These are phyloP conservation scores for Yarrowia sp. DNA, from an alignment of 805 yeast species.

Conservation along the genomic window DNA sequence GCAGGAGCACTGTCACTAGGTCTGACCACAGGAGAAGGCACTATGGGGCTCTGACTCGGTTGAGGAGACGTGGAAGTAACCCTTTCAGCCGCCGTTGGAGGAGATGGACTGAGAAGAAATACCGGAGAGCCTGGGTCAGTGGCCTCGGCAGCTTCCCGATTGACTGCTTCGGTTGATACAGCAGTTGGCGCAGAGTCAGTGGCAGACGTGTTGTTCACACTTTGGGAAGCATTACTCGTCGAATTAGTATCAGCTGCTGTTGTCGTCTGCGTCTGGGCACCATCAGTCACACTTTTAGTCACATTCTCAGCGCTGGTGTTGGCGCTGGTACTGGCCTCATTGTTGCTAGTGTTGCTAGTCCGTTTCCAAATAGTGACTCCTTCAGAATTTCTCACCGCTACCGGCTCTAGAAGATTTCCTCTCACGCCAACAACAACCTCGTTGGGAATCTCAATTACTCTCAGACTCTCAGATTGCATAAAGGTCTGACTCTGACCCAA, in stretches of 20 bases:
- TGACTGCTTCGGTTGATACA: background rate
- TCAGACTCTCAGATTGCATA: background rate
- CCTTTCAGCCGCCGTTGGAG: background rate
- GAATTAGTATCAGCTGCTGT: no score
- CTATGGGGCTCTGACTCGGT: background rate
- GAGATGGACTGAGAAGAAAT: background rate
- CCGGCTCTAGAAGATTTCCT: background rate
- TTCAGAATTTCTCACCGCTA: no score
- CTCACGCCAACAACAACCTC: background rate
- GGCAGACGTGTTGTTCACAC: no score
- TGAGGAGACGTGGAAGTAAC: background rate
- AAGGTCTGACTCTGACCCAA: background rate
- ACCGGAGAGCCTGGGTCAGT: background rate
- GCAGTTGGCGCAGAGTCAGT: no score
- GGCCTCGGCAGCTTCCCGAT: background rate
- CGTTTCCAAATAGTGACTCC: no score
- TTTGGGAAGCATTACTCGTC: no score
- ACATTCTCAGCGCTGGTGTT: no score
- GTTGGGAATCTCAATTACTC: background rate
- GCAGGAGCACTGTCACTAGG: background rate
- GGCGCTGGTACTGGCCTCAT: no score
- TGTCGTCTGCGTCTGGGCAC: no score
- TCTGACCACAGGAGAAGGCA: background rate
- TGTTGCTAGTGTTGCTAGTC: no score
- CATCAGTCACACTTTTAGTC: no score